Percentiles rank a stretch among this genome's conserved stretches.
Evolutionary conservation across 2,329 filamentous ascomycete genomes (phyloP).

Genomic region (Allantophomopsis lycopodina): DNA sequence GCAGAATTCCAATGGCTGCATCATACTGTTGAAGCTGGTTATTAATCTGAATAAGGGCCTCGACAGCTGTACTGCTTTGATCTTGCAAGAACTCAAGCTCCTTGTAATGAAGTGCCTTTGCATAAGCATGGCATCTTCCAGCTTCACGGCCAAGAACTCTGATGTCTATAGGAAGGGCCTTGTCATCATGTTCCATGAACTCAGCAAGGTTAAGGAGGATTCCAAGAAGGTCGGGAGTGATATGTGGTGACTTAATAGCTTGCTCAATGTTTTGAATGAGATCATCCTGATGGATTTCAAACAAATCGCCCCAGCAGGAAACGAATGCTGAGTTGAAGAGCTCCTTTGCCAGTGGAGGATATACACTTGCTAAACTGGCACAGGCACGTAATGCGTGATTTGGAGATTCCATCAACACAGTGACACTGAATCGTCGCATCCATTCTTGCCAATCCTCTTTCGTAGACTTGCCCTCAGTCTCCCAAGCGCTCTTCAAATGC

Average conservation of each 20-base stretch:
- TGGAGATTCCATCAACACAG: constrained; percentile 85
- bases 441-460: constrained; percentile 99
- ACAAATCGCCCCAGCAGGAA: constrained; percentile 96
- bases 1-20: constrained; percentile 91
- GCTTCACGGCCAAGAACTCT: constrained; percentile 87
- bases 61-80: constrained; percentile 87
- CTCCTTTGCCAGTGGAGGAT: constrained; percentile 80
- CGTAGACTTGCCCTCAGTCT: constrained; percentile 90
- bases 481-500: constrained; percentile 94
- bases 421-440: constrained; percentile 93
- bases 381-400: constrained; percentile 92
- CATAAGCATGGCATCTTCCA: constrained; percentile 92
- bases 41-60: constrained; percentile 97
- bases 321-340: constrained; percentile 99
- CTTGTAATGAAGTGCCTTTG: constrained; percentile 97
- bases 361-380: constrained; percentile 79
- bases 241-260: constrained; percentile 87
- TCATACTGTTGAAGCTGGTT: constrained; percentile 98
- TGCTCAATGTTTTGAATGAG: constrained; percentile 91
- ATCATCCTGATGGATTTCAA: constrained; percentile 94
- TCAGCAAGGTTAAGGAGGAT: constrained; percentile 91
- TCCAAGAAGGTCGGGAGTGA: constrained; percentile 89
- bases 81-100: constrained; percentile 97
- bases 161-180: constrained; percentile 94
- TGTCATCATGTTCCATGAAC: constrained; percentile 99